These are phyloP conservation scores for Lipomyces orientalis DNA, from an alignment of 805 yeast species.

Conservation along the genomic window DNA sequence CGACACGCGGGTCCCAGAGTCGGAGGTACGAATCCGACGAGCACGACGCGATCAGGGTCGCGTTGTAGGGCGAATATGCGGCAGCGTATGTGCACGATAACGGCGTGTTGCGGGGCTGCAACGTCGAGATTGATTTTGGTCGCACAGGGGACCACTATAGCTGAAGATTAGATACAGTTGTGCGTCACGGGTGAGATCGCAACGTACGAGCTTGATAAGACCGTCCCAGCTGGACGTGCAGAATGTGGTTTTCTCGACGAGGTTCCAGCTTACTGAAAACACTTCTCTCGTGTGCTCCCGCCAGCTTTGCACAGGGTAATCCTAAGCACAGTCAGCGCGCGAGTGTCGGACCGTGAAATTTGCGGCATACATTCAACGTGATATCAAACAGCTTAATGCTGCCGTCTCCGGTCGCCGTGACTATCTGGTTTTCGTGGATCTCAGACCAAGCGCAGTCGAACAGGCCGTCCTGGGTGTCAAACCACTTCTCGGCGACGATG, in stretches of 20 bases:
- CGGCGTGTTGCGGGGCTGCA: slow-evolving; percentile 41
- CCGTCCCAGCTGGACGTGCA: slow-evolving; percentile 94
- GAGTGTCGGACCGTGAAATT: not conserved
- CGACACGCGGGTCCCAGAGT: slow-evolving; percentile 79
- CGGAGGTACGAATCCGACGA: slow-evolving; percentile 77
- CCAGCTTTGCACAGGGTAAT: slow-evolving; percentile 75
- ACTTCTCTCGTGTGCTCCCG: slow-evolving; percentile 81
- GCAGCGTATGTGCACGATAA: slow-evolving; percentile 40
- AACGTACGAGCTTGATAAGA: slow-evolving; percentile 60
- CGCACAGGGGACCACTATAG: slow-evolving; percentile 67
- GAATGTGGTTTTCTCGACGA: slow-evolving; percentile 69
- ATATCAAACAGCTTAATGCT: slow-evolving; percentile 80
- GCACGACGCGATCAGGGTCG: slow-evolving; percentile 68
- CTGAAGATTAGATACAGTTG: not conserved
- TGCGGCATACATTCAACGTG: slow-evolving; percentile 44
- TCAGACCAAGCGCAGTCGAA: slow-evolving; percentile 93
- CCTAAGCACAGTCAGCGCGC: slow-evolving; percentile 38
- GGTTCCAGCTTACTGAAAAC: slow-evolving; percentile 74
- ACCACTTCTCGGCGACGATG: slow-evolving; percentile 49
- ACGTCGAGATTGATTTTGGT: slow-evolving; percentile 62
- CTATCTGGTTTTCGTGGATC: slow-evolving; percentile 81
- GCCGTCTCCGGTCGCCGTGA: slow-evolving; percentile 90
- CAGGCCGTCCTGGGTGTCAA: slow-evolving; percentile 92
- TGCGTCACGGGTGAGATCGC: not conserved
- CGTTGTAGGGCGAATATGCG: slow-evolving; percentile 67